Evolutionary conservation across 345 rosid species (phyloP).

Genomic region (Cardamine resedifolia): DNA sequence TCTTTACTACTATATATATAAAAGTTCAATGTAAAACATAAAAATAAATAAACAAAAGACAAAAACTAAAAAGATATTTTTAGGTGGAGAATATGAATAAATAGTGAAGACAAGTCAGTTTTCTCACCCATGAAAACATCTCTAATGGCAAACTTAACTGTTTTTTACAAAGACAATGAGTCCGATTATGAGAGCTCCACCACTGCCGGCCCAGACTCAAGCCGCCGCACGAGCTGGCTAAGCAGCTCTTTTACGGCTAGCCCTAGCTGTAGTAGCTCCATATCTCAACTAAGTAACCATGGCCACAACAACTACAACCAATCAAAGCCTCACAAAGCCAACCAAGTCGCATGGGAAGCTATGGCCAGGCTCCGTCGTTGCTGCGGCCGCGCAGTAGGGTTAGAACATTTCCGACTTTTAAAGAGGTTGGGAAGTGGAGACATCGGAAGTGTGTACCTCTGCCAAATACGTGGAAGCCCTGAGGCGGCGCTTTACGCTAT

Average conservation of each 20-base stretch:
- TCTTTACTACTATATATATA: not conserved
- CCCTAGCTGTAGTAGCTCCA: conserved; percentile 64
- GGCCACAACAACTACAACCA: conserved; percentile 19
- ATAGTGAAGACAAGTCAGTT: conserved; percentile 35
- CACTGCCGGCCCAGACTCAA: conserved; percentile 58
- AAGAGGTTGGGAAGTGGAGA: conserved; percentile 90
- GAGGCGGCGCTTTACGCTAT: conserved; percentile 67
- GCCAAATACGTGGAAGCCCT: conserved; percentile 72
- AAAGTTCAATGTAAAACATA: not conserved
- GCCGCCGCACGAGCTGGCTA: conserved; percentile 72
- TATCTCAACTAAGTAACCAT: conserved; percentile 51
- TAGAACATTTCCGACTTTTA: conserved; percentile 77
- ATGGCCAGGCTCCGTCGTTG: conserved; percentile 56
- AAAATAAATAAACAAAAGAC: not conserved
- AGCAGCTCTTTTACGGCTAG: conserved; percentile 83
- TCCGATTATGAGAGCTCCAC: conserved; percentile 65
- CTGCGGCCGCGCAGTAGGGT: conserved; percentile 63
- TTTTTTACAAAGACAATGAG: conserved; percentile 47
- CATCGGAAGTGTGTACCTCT: conserved; percentile 86
- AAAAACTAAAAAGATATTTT: not conserved
- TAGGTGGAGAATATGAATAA: conserved; percentile 23
- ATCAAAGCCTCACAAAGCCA: conserved; percentile 92
- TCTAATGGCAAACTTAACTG: conserved; percentile 50
- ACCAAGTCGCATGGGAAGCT: conserved; percentile 87
- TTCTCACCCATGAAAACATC: not conserved